These are phyloP conservation scores for Fagopyrum tataricum DNA, from an alignment of 148 eudicot species.

Conservation along the genomic window DNA sequence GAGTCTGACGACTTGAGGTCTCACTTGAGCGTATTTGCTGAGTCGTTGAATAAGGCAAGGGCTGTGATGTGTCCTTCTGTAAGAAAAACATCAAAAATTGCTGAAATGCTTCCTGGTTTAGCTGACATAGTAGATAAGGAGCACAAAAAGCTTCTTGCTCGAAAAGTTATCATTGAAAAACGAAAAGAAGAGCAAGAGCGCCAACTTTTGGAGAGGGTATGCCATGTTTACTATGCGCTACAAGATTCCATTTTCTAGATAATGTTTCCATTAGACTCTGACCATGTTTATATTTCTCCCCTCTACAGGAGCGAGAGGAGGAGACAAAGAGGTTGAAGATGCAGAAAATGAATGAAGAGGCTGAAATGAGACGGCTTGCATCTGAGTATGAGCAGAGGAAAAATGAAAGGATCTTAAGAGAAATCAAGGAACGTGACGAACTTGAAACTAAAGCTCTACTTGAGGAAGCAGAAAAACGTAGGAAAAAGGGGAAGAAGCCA, in stretches of 20 bases:
- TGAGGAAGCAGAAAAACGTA: constrained; percentile 51
- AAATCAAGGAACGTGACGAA: constrained; percentile 70
- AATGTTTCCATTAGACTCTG: not conserved
- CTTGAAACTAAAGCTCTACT: constrained; percentile 67
- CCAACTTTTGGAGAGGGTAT: constrained; percentile 71
- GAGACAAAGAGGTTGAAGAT: constrained; percentile 63
- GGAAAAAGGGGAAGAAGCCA: constrained; percentile 65
- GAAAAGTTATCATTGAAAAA: constrained; percentile 83
- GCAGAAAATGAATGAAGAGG: constrained; percentile 70
- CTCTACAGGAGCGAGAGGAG: constrained; percentile 76
- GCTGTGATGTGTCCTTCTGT: constrained; percentile 56
- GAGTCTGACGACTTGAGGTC: constrained; percentile 62
- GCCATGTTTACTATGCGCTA: not conserved
- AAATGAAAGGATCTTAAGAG: constrained; percentile 54
- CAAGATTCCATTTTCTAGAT: not conserved
- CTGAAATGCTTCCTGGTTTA: constrained; percentile 63
- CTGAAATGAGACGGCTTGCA: constrained; percentile 79
- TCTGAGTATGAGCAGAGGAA: constrained; percentile 67
- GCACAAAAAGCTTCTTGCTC: constrained; percentile 83
- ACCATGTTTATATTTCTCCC: not conserved
- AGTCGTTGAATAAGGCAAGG: constrained; percentile 62
- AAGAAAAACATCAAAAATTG: constrained; percentile 42
- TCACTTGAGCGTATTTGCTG: constrained; percentile 73
- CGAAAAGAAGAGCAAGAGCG: constrained; percentile 96
- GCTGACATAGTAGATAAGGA: constrained; percentile 84